These are phyloP conservation scores for Cutaneotrichosporon curvatum DNA, from an alignment of 1,284 basidiomycete genomes.

Conservation along the genomic window DNA sequence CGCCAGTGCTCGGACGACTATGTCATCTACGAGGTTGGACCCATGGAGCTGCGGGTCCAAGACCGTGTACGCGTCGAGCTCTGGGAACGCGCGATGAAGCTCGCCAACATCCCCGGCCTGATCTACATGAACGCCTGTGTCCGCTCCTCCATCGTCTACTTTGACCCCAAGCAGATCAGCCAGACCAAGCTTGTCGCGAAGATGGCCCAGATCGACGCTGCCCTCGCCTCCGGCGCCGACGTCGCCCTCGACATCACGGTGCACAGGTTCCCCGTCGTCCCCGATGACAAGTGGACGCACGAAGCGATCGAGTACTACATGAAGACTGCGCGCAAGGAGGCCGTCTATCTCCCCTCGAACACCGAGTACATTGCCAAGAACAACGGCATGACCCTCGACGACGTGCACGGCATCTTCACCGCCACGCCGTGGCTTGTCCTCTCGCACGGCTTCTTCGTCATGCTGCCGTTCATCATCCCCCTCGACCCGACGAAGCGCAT, in stretches of 20 bases:
- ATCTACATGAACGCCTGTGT: constrained; percentile 54
- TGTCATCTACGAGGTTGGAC: constrained; percentile 57
- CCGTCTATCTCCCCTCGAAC: constrained; percentile 62
- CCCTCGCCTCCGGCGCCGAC: constrained; percentile 19
- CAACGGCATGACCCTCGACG: constrained; percentile 41
- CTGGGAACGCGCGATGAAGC: constrained; percentile 50
- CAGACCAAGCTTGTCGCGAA: constrained; percentile 48
- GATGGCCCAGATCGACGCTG: constrained; percentile 30
- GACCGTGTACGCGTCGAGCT: constrained; percentile 55
- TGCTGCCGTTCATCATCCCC: constrained; percentile 24
- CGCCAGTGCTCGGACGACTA: constrained; percentile 54
- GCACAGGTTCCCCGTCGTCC: constrained; percentile 57
- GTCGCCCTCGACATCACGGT: constrained; percentile 52
- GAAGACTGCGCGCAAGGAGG: constrained; percentile 34
- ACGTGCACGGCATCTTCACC: constrained; percentile 14
- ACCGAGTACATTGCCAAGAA: constrained; percentile 59
- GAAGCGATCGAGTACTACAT: constrained; percentile 58
- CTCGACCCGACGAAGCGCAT: constrained; percentile 24
- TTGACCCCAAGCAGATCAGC: constrained; percentile 48
- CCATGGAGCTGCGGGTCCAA: constrained; percentile 51
- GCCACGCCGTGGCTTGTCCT: constrained; percentile 21
- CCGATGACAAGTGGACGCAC: constrained; percentile 56
- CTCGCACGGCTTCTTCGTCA: constrained; percentile 21
- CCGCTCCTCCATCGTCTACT: constrained; percentile 56
- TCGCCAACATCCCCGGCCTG: constrained; percentile 44